Percentiles rank a stretch among this genome's conserved stretches.
phyloP scores from a whole-genome alignment of 2,329 filamentous ascomycete species.

The Hymenoscyphus fraxineus region DNA sequence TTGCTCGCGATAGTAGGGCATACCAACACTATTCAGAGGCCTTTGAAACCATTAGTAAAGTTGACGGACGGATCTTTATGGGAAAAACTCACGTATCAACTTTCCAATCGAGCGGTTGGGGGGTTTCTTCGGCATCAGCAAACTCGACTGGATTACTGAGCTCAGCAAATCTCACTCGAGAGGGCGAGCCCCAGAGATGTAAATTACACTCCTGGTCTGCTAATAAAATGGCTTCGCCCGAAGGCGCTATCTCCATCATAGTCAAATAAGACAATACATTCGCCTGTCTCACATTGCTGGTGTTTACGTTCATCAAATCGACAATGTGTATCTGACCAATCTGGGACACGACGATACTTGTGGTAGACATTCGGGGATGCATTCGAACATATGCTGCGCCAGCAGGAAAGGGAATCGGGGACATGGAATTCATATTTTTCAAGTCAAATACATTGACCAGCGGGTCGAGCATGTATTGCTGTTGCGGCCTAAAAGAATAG shows the following conservation, averaged over 20 bases:
- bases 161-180: constrained; percentile 68
- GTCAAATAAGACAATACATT: constrained; percentile 56
- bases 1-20: constrained; percentile 88
- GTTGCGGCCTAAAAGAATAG: constrained; percentile 77
- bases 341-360: constrained; percentile 88
- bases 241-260: constrained; percentile 65
- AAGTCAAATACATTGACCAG: constrained; percentile 95
- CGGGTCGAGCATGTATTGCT: constrained; percentile 80
- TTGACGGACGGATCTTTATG: not conserved
- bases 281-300: constrained; percentile 64
- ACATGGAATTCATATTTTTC: constrained; percentile 81
- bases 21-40: constrained; percentile 78
- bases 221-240: constrained; percentile 65
- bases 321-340: constrained; percentile 93
- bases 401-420: constrained; percentile 87
- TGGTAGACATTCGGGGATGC: constrained; percentile 94
- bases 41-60: constrained; percentile 38
- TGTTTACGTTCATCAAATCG: constrained; percentile 76
- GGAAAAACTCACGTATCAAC: constrained; percentile 58
- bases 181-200: constrained; percentile 67
- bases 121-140: constrained; percentile 52
- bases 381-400: constrained; percentile 93
- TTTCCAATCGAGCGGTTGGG: constrained; percentile 55
- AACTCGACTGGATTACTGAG: constrained; percentile 65
- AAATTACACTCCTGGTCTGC: constrained; percentile 62